Evolutionary conservation across 2,329 filamentous ascomycete species (phyloP), one percentile per base, ranked within the genome.

Genomic region (Penicillium sclerotiorum): DNA sequence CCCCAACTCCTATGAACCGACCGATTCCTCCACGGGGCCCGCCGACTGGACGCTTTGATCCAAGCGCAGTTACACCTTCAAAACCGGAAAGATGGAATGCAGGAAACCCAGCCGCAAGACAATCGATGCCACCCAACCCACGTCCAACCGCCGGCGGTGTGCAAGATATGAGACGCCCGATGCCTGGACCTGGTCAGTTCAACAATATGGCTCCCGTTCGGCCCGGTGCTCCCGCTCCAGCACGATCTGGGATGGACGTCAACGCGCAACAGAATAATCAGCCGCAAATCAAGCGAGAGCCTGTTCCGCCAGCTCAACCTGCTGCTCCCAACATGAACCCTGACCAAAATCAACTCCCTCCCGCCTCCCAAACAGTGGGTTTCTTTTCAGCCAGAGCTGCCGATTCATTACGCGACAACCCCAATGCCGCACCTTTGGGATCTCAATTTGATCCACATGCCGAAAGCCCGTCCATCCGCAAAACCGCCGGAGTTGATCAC

Each of bases 401-500:
- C 6, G 80, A 79, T 47, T 74, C 79, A 49, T 65, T 86, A 5
- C 76, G 81, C 5, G 79, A 82, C 49, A 74, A 77, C 57, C 74
- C 69, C 33, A 74, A 76, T 55, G 67, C 59, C 39, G 73, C 73
- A 27, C 64, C 70, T 3, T 68, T 77, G 4, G 68, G 73, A 4
- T 76, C 83, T 11, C 75, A 79, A 20, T 93, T 92, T 68, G 87
- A 92, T 60, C 88, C 87, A 2, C 85, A 85, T 50, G 80, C 84
- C 5, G 87, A 92, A 62, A 90, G 86, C 53, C 91, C 92, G 0
- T 94, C 91, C 0, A 91, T 96, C 64, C 84, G 90, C 53, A 92
- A 93, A 66, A 96, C 93, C 0, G 88, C 88, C 0, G 92, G 92
- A 2, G 81, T 96, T 32, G 90, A 96, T 63, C 90, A 95, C 64